These are phyloP conservation scores for Albugo candida DNA, from an alignment of 352 stramenopile genomes.

Conservation along the genomic window DNA sequence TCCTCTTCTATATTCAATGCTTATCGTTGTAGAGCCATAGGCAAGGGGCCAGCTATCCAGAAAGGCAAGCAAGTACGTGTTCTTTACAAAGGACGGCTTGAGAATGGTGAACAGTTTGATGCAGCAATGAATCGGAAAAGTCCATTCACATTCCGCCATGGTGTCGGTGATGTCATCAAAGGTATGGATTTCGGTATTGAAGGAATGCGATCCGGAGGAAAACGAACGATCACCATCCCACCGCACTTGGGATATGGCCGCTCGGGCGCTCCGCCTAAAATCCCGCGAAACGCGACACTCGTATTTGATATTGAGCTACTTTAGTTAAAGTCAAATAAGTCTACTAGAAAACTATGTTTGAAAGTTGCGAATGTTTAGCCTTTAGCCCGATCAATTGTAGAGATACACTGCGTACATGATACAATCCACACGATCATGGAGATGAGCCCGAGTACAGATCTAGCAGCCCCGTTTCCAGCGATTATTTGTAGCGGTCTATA, in stretches of 20 bases:
- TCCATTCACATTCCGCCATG: slow-evolving; percentile 69
- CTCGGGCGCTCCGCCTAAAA: slow-evolving; percentile 47
- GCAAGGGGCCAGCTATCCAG: slow-evolving; percentile 36
- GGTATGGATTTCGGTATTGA: slow-evolving; percentile 91
- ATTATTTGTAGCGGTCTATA: no score
- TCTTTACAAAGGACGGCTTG: slow-evolving; percentile 56
- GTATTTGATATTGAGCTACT: slow-evolving; percentile 90
- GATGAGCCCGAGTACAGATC: no score
- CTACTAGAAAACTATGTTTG: no score
- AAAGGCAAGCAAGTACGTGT: slow-evolving; percentile 63
- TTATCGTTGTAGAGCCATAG: slow-evolving; percentile 24
- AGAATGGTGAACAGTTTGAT: slow-evolving; percentile 77
- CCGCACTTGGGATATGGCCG: slow-evolving; percentile 87
- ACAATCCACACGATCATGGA: no score
- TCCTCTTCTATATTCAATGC: background rate
- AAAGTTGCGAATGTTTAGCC: no score
- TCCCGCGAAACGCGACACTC: slow-evolving; percentile 84
- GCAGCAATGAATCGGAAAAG: slow-evolving; percentile 60
- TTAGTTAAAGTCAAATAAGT: slow-evolving; percentile 13
- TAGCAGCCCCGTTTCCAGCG: no score
- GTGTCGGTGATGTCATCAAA: slow-evolving; percentile 84
- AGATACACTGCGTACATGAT: no score
- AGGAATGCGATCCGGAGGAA: slow-evolving; percentile 66
- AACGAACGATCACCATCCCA: slow-evolving; percentile 88
- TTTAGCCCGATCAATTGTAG: no score